Percentiles rank a stretch among this genome's conserved stretches.
Evolutionary conservation across 177 flowering plant species (phyloP).

Genomic region (Vitis hybrid): DNA sequence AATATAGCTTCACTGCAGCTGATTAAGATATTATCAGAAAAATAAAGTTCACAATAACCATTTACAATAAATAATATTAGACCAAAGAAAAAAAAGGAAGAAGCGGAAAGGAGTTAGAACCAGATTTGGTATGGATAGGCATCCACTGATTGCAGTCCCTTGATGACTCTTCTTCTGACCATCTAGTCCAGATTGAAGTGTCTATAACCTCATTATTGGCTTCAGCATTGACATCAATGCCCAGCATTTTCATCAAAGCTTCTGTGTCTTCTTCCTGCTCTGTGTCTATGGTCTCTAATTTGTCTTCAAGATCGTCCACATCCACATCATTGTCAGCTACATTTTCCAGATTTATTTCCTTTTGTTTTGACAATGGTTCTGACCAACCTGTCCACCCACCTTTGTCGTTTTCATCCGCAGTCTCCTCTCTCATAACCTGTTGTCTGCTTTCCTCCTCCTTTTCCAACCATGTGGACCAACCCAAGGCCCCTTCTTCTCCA

Average conservation of each 20-base stretch:
- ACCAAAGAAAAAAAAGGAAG: slow-evolving; percentile 14
- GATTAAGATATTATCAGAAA: background rate
- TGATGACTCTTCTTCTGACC: slow-evolving; percentile 77
- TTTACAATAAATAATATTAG: too few species aligned
- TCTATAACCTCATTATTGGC: slow-evolving; percentile 63
- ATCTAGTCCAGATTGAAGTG: slow-evolving; percentile 67
- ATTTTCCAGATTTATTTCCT: slow-evolving; percentile 23
- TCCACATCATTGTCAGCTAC: slow-evolving; percentile 19
- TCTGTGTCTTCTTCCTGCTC: slow-evolving; percentile 72
- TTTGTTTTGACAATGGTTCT: slow-evolving; percentile 42
- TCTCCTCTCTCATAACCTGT: slow-evolving; percentile 45
- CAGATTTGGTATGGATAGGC: slow-evolving; percentile 71
- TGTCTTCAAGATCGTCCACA: slow-evolving; percentile 43
- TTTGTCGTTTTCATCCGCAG: slow-evolving; percentile 40
- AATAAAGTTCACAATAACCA: background rate
- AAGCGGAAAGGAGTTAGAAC: slow-evolving; percentile 25
- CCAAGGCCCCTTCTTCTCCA: slow-evolving; percentile 95
- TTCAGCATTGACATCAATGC: slow-evolving; percentile 69
- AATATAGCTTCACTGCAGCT: background rate
- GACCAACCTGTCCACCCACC: slow-evolving; percentile 99
- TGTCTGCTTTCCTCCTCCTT: slow-evolving; percentile 87
- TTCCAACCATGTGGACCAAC: slow-evolving; percentile 94
- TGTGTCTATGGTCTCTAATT: slow-evolving; percentile 35
- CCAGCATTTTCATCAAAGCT: slow-evolving; percentile 68
- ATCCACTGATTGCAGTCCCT: slow-evolving; percentile 82